phyloP scores from a whole-genome alignment of 192 early-diverging fungal genomes.

The Backusella parvicylindrica region DNA sequence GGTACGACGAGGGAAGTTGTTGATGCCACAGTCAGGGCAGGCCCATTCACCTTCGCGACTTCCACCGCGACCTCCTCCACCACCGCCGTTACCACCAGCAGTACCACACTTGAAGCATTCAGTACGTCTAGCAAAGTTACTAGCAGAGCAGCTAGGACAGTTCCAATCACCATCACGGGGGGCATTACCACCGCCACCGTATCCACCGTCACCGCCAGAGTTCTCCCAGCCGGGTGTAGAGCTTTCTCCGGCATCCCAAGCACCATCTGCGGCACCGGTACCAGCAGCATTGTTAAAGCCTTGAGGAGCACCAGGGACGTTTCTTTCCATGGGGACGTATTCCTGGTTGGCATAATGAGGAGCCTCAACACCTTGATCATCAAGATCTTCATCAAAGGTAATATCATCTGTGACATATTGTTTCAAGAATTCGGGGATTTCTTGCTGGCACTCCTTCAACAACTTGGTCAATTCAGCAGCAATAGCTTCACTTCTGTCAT shows the following conservation, averaged over 20 bases:
- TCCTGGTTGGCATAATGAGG: constrained; percentile 35
- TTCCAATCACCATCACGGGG: constrained; percentile 27
- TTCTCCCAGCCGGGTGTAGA: constrained; percentile 5
- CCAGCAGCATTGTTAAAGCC: constrained; percentile 16
- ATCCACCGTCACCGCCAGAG: constrained; percentile 13
- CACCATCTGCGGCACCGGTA: constrained; percentile 18
- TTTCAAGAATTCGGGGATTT: constrained; percentile 61
- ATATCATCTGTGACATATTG: constrained; percentile 20
- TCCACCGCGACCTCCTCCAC: neutral
- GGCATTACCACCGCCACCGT: neutral
- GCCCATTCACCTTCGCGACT: constrained; percentile 25
- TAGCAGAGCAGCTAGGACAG: constrained; percentile 18
- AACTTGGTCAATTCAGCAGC: constrained; percentile 52
- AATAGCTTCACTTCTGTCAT: constrained; percentile 35
- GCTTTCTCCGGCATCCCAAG: constrained; percentile 9
- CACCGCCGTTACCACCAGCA: constrained; percentile 3
- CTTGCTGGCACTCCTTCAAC: constrained; percentile 52
- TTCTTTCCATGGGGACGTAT: constrained; percentile 22
- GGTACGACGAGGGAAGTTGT: constrained; percentile 21
- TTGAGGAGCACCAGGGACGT: constrained; percentile 19
- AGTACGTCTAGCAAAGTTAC: constrained; percentile 18
- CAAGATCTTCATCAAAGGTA: constrained; percentile 34
- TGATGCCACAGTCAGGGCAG: constrained; percentile 18
- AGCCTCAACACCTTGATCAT: constrained; percentile 28
- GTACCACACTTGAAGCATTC: constrained; percentile 17